Evolutionary conservation across 108 stramenopile species (phyloP).

Genomic region (Fistulifera solaris): DNA sequence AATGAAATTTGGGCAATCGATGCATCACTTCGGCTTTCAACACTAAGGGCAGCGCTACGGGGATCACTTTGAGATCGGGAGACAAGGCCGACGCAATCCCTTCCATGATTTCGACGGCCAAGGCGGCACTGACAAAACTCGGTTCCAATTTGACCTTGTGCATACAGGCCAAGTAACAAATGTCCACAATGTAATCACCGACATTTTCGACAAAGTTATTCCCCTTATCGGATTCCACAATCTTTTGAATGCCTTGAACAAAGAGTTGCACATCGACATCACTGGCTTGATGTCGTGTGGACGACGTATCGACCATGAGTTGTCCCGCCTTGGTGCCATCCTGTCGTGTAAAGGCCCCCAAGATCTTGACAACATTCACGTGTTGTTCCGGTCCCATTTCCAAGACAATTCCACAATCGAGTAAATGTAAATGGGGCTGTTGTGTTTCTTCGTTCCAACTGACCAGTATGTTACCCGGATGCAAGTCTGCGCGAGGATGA

Average conservation of each 20-base stretch:
- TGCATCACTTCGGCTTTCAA: constrained; percentile 81
- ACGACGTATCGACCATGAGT: constrained; percentile 75
- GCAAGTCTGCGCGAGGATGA: background rate
- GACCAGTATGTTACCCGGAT: constrained; percentile 69
- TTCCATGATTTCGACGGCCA: constrained; percentile 87
- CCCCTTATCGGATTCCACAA: constrained; percentile 50
- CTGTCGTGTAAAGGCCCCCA: constrained; percentile 77
- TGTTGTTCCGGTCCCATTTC: constrained; percentile 81
- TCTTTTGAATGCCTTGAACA: constrained; percentile 68
- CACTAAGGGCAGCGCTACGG: constrained; percentile 69
- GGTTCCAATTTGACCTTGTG: constrained; percentile 80
- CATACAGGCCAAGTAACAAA: constrained; percentile 75
- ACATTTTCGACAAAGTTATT: constrained; percentile 81
- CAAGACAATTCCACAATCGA: constrained; percentile 82
- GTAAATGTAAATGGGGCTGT: constrained; percentile 46
- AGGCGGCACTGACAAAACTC: constrained; percentile 76
- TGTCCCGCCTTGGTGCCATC: constrained; percentile 69
- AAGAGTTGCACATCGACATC: constrained; percentile 65
- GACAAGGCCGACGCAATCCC: constrained; percentile 63
- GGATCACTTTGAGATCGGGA: constrained; percentile 63
- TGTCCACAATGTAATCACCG: constrained; percentile 81
- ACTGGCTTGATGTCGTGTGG: constrained; percentile 45
- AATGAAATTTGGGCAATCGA: constrained; percentile 18
- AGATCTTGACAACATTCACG: constrained; percentile 66
- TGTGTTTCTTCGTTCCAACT: constrained; percentile 33